Percentiles rank a stretch among this genome's conserved stretches.
Conservation (phyloP, 768 basidiomycete genomes). For the Tylopilus vinaceipallidus region DNA sequence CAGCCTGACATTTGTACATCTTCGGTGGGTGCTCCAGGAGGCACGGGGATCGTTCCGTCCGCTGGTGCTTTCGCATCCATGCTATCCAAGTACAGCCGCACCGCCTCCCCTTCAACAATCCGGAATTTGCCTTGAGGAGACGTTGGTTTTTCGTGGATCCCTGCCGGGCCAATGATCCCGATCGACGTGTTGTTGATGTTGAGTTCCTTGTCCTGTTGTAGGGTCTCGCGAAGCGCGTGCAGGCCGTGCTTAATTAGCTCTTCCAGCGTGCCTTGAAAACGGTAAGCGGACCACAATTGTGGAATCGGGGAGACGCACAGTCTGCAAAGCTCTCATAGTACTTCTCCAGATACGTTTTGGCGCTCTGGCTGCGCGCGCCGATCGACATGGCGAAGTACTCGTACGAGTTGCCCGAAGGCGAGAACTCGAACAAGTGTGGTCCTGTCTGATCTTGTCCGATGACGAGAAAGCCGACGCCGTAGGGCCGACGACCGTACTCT, state of each 20-base stretch:
- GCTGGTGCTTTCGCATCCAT: slow-evolving; percentile 72
- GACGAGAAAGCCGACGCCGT: slow-evolving; percentile 98
- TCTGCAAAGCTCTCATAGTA: slow-evolving; percentile 86
- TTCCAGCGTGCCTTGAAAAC: slow-evolving; percentile 67
- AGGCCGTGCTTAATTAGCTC: slow-evolving; percentile 91
- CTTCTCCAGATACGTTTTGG: slow-evolving; percentile 97
- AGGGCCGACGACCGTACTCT: slow-evolving; percentile 95
- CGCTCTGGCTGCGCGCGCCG: slow-evolving; percentile 95
- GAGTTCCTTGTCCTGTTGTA: slow-evolving; percentile 98
- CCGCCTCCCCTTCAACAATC: slow-evolving; percentile 80
- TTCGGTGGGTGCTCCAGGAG: slow-evolving; percentile 43
- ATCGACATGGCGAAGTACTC: slow-evolving; percentile 99
- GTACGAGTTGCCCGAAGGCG: slow-evolving; percentile 94
- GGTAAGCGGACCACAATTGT: background rate
- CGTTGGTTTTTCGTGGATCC: slow-evolving; percentile 52
- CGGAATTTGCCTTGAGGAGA: slow-evolving; percentile 67
- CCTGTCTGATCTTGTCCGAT: slow-evolving; percentile 96
- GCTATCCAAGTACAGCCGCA: slow-evolving; percentile 70
- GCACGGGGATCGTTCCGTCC: slow-evolving; percentile 37
- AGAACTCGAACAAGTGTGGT: slow-evolving; percentile 97
- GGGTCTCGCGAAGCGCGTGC: slow-evolving; percentile 91
- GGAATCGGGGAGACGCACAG: slow-evolving; percentile 49
- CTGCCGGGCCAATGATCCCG: slow-evolving; percentile 81
- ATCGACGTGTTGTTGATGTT: slow-evolving; percentile 92
- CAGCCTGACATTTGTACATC: slow-evolving; percentile 87